These are phyloP conservation scores for Chaetomium olivaceum DNA, from an alignment of 2,329 filamentous ascomycete species.

Conservation along the genomic window DNA sequence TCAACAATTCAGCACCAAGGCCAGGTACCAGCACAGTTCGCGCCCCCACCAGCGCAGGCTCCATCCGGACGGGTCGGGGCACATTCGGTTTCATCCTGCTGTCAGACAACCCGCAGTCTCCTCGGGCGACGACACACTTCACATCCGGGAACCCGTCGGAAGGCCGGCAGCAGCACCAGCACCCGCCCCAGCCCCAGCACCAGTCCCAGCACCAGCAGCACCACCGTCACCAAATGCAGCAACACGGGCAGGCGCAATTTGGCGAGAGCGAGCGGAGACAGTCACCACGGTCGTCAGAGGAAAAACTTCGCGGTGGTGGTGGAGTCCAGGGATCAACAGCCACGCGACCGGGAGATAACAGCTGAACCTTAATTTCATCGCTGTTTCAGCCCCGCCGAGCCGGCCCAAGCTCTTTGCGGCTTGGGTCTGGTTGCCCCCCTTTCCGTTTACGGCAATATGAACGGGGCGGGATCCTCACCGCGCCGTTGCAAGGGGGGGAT, in stretches of 20 bases:
- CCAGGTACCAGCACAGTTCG: slow-evolving; percentile 23
- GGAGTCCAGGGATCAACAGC: slow-evolving; percentile 36
- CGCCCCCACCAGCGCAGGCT: slow-evolving; percentile 17
- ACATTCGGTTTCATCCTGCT: slow-evolving; percentile 29
- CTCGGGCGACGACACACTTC: slow-evolving; percentile 16
- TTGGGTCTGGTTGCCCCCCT: slow-evolving; percentile 16
- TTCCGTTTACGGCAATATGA: slow-evolving; percentile 25
- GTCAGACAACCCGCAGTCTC: slow-evolving; percentile 25
- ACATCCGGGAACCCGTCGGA: slow-evolving; percentile 17
- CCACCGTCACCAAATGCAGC: slow-evolving; percentile 36
- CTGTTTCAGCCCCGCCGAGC: slow-evolving; percentile 36
- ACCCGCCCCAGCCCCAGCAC: too few relatives aligned
- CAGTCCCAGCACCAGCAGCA: slow-evolving; percentile 25
- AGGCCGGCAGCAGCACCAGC: slow-evolving; percentile 20
- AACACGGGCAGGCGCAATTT: slow-evolving; percentile 34
- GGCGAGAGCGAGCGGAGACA: slow-evolving; percentile 38
- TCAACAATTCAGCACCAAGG: slow-evolving; percentile 31
- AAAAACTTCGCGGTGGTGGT: slow-evolving; percentile 39
- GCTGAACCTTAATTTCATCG: slow-evolving; percentile 37
- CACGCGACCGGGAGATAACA: slow-evolving; percentile 37
- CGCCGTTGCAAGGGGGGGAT: slow-evolving; percentile 14
- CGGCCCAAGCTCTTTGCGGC: slow-evolving; percentile 23
- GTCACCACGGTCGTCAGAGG: slow-evolving; percentile 40
- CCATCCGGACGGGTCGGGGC: slow-evolving; percentile 22
- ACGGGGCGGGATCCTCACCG: slow-evolving; percentile 5